Base-by-base conservation (phyloP, 257 asterid species). In the Solanum bulbocastanum region DNA sequence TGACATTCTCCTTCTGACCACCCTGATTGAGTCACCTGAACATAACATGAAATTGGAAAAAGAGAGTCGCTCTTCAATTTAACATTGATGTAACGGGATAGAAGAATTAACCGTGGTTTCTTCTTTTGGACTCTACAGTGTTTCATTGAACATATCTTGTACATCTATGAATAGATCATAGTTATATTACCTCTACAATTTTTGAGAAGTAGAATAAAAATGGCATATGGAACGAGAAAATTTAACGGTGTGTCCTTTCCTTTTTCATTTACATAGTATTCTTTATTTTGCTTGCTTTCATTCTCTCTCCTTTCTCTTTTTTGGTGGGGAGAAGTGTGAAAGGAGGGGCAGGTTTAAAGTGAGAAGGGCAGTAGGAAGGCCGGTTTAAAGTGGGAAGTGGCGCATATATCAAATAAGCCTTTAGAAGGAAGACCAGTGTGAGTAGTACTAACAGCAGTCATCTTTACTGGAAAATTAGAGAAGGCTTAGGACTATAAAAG, bases 1-100 rank as follows among this genome's bases (percentile, higher is more conserved):
- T 87, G 88, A 91, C 98, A 93, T 92, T 97, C 99, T 84, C 99
- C 99, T 93, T 97, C 99, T 12, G 98, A 92, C 99, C 99, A 97
- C 83, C 99, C 98, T 27, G 98, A 92, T 30, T 96, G 94, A 78
- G 90, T 96, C 87, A 96, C 98, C 98, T 97, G 90, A 46, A 25
- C 73, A 83, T 39, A 84, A 39, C 72, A 58, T 20, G 40, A 14
- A 87, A 46, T 23, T 32, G 46, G 25, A 81, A 76, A n/a, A n/a
- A 79, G 66, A 35, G 2, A 30, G 69, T 0, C 69, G 30, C 42
- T 82, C 44, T 46, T 49, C 12, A 82, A 82, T 49, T 20, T 42
- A 82, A 49, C 32, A 18, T 30, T 13, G 42, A 32, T 18, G 32
- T 46, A 32, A 82, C 4, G 5, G 40, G 12, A 49, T 49, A 10